phyloP scores from a whole-genome alignment of 352 stramenopile species.

The Pythium biforme region DNA sequence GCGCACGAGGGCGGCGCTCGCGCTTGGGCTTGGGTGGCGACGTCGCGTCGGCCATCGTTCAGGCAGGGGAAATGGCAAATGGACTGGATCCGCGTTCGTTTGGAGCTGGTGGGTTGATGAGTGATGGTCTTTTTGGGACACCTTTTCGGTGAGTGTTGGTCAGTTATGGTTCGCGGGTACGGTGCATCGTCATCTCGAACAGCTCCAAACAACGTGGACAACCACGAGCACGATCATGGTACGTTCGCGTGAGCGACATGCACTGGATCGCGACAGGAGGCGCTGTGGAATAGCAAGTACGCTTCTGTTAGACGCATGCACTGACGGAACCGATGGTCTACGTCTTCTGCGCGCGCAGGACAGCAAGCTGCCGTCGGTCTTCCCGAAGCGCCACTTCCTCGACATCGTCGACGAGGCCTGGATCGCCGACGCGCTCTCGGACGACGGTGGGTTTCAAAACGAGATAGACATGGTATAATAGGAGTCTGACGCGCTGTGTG shows the following conservation, averaged over 20 bases:
- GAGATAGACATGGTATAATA: too few species aligned
- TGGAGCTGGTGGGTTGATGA: constrained; percentile 1
- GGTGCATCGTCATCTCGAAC: background rate
- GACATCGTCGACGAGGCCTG: constrained; percentile 84
- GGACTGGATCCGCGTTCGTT: too few species aligned
- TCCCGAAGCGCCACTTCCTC: constrained; percentile 66
- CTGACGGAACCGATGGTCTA: background rate
- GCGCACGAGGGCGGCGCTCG: constrained; percentile 2
- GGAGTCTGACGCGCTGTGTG: background rate
- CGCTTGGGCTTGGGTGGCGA: background rate
- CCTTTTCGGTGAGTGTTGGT: background rate
- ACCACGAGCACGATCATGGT: constrained; percentile 1
- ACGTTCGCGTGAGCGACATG: background rate
- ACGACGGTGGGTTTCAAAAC: constrained; percentile 72
- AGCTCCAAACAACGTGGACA: background rate
- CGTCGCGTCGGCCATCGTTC: constrained; percentile 1
- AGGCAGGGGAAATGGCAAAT: too few species aligned
- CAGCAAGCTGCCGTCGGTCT: constrained; percentile 68
- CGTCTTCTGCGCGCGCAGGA: constrained; percentile 32
- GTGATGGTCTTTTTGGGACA: constrained; percentile 6
- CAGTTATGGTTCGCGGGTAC: background rate
- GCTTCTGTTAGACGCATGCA: background rate
- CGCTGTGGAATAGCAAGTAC: too few species aligned
- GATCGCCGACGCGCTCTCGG: constrained; percentile 76
- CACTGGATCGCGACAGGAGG: background rate